A percentile compares a stretch with the other conserved stretches of the same genome.
Evolutionary conservation across 176 grass and related monocot species (phyloP).

Genomic region (Carex myosuroides): DNA sequence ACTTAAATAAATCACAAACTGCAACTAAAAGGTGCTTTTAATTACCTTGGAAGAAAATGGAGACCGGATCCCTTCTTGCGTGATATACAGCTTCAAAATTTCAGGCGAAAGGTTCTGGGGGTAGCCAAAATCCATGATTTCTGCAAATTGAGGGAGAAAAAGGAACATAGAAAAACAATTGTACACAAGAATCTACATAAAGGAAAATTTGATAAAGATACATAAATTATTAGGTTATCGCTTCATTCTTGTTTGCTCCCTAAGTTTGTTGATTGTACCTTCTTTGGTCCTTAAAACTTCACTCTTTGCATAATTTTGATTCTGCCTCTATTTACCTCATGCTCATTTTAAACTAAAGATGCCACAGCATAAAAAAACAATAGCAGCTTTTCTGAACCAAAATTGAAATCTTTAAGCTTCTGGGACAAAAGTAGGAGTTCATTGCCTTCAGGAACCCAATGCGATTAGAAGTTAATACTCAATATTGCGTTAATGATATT

Average conservation of each 20-base stretch:
- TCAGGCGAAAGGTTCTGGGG: conserved; percentile 98
- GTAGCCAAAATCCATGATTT: conserved; percentile 99
- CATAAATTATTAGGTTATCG: not conserved
- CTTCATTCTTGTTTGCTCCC: not conserved
- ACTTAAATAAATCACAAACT: not conserved
- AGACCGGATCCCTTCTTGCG: conserved; percentile 91
- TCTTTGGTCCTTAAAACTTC: not conserved
- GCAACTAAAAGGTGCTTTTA: not conserved
- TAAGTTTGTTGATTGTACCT: not conserved
- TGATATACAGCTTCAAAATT: conserved; percentile 99
- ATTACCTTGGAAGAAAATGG: conserved; percentile 97
- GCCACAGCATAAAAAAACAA: not conserved
- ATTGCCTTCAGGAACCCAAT: not conserved
- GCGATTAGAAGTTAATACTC: not conserved
- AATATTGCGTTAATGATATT: not conserved
- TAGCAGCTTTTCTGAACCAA: not conserved
- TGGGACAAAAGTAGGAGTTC: not conserved
- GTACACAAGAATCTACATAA: conserved; percentile 8
- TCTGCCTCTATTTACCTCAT: not conserved
- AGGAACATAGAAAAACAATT: not conserved
- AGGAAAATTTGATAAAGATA: not conserved
- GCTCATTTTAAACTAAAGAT: not conserved
- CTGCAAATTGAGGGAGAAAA: conserved; percentile 42
- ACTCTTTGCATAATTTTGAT: not conserved
- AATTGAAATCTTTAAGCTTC: not conserved